Percentiles rank a stretch among this genome's conserved stretches.
These are phyloP conservation scores for Circinella minor DNA, from an alignment of 371 early-diverging fungal genomes.

Conservation along the genomic window DNA sequence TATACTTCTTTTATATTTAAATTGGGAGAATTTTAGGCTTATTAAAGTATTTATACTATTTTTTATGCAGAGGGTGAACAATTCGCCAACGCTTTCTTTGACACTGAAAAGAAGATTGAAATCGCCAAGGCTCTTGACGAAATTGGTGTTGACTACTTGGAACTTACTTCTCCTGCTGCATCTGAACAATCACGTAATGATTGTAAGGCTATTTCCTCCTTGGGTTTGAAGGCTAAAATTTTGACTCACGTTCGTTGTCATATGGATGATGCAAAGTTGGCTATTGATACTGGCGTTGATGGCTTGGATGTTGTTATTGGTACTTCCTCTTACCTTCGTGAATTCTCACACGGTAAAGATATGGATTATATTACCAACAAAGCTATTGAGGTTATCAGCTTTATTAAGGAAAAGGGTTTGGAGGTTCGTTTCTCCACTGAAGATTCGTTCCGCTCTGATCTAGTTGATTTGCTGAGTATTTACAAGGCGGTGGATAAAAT, in stretches of 20 bases:
- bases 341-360: conserved; percentile 96
- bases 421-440: conserved; percentile 96
- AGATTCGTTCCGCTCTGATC: conserved; percentile 94
- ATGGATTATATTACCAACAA: conserved; percentile 92
- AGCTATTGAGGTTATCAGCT: conserved; percentile 93
- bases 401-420: conserved; percentile 89
- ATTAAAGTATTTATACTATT: conserved; percentile 7
- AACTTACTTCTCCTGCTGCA: conserved; percentile 93
- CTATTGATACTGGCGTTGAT: conserved; percentile 93
- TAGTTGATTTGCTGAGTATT: conserved; percentile 90
- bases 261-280: conserved; percentile 95
- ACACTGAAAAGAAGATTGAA: conserved; percentile 92
- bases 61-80: conserved; percentile 86
- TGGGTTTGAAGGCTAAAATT: conserved; percentile 95
- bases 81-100: conserved; percentile 96
- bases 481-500: conserved; percentile 94
- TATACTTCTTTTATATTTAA: neutral
- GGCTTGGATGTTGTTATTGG: conserved; percentile 96
- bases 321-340: conserved; percentile 89
- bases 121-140: conserved; percentile 95
- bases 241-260: conserved; percentile 94
- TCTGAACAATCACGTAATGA: conserved; percentile 90
- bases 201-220: conserved; percentile 84
- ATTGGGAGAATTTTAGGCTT: too few relatives aligned
- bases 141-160: conserved; percentile 96